Conservation (phyloP, 176 grass and related monocot genomes). For the Aegilops longissima region DNA sequence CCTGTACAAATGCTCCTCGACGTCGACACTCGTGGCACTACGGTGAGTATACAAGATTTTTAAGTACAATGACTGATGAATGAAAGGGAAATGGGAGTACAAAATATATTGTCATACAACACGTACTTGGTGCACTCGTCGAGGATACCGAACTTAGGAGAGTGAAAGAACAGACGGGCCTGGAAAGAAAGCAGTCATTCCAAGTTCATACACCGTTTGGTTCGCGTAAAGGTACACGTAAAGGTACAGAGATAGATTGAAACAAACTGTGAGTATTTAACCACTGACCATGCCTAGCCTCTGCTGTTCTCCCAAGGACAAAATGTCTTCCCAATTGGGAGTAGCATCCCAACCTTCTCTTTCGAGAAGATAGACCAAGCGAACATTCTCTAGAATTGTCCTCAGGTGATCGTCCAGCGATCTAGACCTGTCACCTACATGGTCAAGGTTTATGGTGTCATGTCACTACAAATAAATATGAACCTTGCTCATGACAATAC, state of each 20-base stretch:
- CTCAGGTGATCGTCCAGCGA: conserved; percentile 73
- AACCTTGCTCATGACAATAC: conserved; percentile 5
- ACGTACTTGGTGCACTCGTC: conserved; percentile 99
- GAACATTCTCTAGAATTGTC: conserved; percentile 82
- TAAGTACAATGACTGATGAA: conserved; percentile 24
- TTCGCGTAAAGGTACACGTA: neutral
- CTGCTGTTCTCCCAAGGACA: conserved; percentile 96
- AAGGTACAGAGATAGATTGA: neutral
- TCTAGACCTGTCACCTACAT: conserved; percentile 49
- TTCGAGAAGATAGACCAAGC: conserved; percentile 95
- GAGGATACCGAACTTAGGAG: conserved; percentile 87
- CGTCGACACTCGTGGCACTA: conserved; percentile 95
- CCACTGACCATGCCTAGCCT: conserved; percentile 93
- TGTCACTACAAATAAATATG: neutral
- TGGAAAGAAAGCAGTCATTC: conserved; percentile 41
- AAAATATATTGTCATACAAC: neutral
- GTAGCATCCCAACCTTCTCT: conserved; percentile 97
- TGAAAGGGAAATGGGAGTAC: neutral
- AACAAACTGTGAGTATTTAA: neutral
- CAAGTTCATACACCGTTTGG: neutral
- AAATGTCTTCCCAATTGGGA: conserved; percentile 94
- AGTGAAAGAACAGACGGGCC: conserved; percentile 93
- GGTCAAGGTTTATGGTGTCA: neutral
- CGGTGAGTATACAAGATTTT: conserved; percentile 21
- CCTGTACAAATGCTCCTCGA: conserved; percentile 96